These are phyloP conservation scores for Lepiota brunneoincarnata DNA, from an alignment of 768 basidiomycete genomes.

Conservation along the genomic window DNA sequence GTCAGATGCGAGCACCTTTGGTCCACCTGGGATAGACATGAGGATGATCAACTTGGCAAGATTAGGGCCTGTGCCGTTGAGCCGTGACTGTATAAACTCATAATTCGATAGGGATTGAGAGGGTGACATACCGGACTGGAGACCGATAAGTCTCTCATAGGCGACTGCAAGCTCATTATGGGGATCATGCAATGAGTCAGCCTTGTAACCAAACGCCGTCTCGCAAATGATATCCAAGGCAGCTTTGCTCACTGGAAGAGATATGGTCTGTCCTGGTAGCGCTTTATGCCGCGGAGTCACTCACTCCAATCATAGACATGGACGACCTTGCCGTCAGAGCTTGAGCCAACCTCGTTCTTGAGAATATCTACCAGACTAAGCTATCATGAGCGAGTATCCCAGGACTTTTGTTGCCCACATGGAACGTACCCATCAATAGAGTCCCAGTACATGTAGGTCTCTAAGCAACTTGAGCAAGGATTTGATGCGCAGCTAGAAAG, in stretches of 20 bases:
- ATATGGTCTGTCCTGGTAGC: background rate
- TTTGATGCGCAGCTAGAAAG: background rate
- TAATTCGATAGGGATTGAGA: background rate
- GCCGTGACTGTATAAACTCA: background rate
- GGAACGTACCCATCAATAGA: slow-evolving; percentile 33
- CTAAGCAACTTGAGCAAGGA: slow-evolving; percentile 23
- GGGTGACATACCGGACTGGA: background rate
- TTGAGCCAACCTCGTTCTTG: background rate
- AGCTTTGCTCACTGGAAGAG: background rate
- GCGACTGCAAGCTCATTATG: no score
- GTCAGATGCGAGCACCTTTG: slow-evolving; percentile 20
- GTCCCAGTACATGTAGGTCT: slow-evolving; percentile 38
- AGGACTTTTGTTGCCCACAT: background rate
- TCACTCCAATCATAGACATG: slow-evolving; percentile 35
- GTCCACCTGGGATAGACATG: slow-evolving; percentile 26
- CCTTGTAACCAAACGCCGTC: background rate
- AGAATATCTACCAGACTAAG: slow-evolving; percentile 19
- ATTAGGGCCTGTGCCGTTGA: slow-evolving; percentile 24
- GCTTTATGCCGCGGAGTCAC: slow-evolving; percentile 9
- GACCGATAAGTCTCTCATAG: no score
- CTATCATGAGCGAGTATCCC: background rate
- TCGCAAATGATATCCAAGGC: no score
- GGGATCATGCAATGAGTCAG: slow-evolving; percentile 28
- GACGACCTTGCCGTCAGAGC: slow-evolving; percentile 25
- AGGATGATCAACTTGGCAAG: slow-evolving; percentile 26